A percentile compares a stretch with the other conserved stretches of the same genome.
These are phyloP conservation scores for Dothiorella sarmentorum DNA, from an alignment of 2,329 filamentous ascomycete genomes.

Conservation along the genomic window DNA sequence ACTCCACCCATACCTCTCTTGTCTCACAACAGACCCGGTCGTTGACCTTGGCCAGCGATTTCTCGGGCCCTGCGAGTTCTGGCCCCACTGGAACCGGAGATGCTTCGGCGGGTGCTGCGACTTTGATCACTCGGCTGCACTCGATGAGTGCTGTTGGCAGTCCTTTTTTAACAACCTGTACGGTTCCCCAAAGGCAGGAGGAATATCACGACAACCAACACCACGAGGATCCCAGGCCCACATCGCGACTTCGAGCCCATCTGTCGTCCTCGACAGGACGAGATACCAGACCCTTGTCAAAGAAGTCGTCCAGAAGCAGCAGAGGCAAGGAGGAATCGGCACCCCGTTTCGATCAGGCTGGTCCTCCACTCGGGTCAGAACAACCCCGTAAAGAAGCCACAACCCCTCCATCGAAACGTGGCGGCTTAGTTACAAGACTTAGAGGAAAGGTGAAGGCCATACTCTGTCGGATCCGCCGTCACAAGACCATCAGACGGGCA, in stretches of 20 bases:
- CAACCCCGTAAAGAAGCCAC: not conserved
- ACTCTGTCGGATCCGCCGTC: not conserved
- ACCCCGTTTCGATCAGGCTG: not conserved
- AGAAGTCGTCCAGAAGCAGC: constrained; percentile 1
- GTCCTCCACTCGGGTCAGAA: not conserved
- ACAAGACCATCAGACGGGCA: not conserved
- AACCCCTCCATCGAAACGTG: not conserved
- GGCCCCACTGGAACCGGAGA: not conserved
- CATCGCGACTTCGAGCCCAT: not conserved
- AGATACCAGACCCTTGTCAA: not conserved
- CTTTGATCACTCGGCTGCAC: constrained; percentile 7
- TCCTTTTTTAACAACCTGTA: constrained; percentile 10
- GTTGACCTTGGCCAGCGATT: not conserved
- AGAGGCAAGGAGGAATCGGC: not conserved
- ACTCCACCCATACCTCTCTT: constrained; percentile 20
- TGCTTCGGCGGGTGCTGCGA: not conserved
- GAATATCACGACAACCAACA: not conserved
- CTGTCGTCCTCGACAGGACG: not conserved
- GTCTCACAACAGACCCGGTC: constrained; percentile 18
- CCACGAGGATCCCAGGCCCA: not conserved
- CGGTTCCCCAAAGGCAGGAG: not conserved
- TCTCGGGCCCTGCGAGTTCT: not conserved
- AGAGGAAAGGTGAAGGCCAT: not conserved
- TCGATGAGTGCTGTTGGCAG: constrained; percentile 19
- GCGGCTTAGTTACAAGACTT: not conserved